Percentiles rank a stretch among this genome's conserved stretches.
Conservation (phyloP, 116 monocot genomes). For the Zostera marina region DNA sequence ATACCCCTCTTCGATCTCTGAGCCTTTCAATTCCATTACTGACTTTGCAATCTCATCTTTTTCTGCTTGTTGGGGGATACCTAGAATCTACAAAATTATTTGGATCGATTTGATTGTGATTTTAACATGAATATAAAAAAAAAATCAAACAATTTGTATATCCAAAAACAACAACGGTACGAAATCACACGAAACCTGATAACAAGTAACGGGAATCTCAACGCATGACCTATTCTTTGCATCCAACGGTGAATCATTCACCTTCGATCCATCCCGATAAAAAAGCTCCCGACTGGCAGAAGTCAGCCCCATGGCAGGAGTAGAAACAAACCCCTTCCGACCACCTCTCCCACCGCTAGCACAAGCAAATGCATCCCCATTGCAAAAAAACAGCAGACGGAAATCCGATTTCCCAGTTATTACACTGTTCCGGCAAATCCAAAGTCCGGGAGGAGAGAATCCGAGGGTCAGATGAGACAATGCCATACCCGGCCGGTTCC, state of each 20-base stretch:
- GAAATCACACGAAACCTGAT: slow-evolving; percentile 24
- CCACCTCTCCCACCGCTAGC: not conserved
- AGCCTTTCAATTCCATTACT: slow-evolving; percentile 48
- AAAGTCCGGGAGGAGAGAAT: slow-evolving; percentile 4
- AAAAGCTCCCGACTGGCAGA: slow-evolving; percentile 3
- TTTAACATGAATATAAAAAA: too few relatives aligned
- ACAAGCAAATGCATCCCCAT: not conserved
- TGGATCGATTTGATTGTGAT: not conserved
- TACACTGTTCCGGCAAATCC: slow-evolving; percentile 2
- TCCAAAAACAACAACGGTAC: not conserved
- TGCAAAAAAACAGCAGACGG: not conserved
- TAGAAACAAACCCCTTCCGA: slow-evolving; percentile 5
- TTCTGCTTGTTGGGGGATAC: slow-evolving; percentile 54
- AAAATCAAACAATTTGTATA: not conserved
- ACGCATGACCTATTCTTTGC: slow-evolving; percentile 18
- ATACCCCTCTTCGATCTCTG: slow-evolving; percentile 71
- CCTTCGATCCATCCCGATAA: slow-evolving; percentile 14
- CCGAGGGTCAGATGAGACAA: slow-evolving; percentile 15
- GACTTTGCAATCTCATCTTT: slow-evolving; percentile 83
- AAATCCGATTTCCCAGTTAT: slow-evolving; percentile 5
- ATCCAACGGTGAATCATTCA: slow-evolving; percentile 12
- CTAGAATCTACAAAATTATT: slow-evolving; percentile 37
- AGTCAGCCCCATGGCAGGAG: slow-evolving; percentile 1
- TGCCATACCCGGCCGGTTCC: slow-evolving; percentile 15
- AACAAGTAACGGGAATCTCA: slow-evolving; percentile 68